Conservation (phyloP, 805 yeast species). For the Gaillardinia entomophila region DNA sequence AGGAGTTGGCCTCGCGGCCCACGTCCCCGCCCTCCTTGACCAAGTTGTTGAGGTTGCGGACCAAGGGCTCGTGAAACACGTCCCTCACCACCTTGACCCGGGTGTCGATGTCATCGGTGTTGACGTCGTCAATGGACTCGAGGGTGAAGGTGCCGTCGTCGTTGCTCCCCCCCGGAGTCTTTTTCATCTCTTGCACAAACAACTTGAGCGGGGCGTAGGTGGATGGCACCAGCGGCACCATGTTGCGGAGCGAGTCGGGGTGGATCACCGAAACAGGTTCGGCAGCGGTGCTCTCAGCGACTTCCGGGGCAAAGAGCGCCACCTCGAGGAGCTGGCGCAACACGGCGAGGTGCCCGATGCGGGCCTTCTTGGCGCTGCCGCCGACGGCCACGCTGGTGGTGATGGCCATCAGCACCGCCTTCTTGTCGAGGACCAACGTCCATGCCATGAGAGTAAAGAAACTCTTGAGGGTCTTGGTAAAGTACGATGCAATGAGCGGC, state of each 20-base stretch:
- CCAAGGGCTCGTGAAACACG: slow-evolving; percentile 44
- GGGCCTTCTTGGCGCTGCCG: slow-evolving; percentile 30
- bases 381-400: slow-evolving; percentile 27
- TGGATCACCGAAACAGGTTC: slow-evolving; percentile 22
- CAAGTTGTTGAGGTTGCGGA: slow-evolving; percentile 43
- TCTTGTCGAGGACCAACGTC: slow-evolving; percentile 43
- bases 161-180: slow-evolving; percentile 6
- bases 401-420: slow-evolving; percentile 28
- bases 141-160: slow-evolving; percentile 21
- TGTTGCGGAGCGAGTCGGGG: slow-evolving; percentile 45
- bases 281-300: slow-evolving; percentile 1
- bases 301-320: slow-evolving; percentile 27
- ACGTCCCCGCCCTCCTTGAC: slow-evolving; percentile 70
- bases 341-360: slow-evolving; percentile 35
- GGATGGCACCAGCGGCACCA: slow-evolving; percentile 47
- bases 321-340: slow-evolving; percentile 39
- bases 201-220: slow-evolving; percentile 63
- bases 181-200: slow-evolving; percentile 37
- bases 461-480: slow-evolving; percentile 63
- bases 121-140: slow-evolving; percentile 37
- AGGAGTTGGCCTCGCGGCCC: slow-evolving; percentile 44
- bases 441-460: slow-evolving; percentile 71
- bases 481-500: slow-evolving; percentile 55
- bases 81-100: slow-evolving; percentile 50
- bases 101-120: slow-evolving; percentile 58